A percentile compares a stretch with the other conserved stretches of the same genome.
Evolutionary conservation across 1,284 basidiomycete species (phyloP).

Genomic region (Xerocomus nothofagi): DNA sequence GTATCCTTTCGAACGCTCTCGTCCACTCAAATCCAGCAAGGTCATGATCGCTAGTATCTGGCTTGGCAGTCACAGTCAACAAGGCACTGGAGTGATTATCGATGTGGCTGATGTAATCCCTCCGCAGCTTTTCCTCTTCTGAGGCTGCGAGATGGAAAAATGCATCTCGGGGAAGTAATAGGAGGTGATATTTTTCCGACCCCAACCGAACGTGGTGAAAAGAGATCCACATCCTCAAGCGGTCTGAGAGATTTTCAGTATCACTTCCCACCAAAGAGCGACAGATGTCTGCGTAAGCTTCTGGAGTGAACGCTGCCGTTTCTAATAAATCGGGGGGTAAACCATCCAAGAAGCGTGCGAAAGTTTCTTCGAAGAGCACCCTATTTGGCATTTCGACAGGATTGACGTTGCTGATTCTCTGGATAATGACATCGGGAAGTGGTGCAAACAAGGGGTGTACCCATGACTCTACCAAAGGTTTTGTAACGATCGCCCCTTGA

Average conservation of each 20-base stretch:
- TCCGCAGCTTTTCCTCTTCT: conserved; percentile 48
- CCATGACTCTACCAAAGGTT: conserved; percentile 53
- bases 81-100: conserved; percentile 33
- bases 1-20: conserved; percentile 58
- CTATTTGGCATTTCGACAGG: conserved; percentile 61
- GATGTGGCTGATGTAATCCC: conserved; percentile 44
- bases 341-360: conserved; percentile 51
- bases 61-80: conserved; percentile 18
- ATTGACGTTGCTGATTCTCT: conserved; percentile 48
- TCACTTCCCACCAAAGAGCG: conserved; percentile 47
- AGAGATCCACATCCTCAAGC: conserved; percentile 53
- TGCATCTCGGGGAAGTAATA: conserved; percentile 61
- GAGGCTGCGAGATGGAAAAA: conserved; percentile 50
- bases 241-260: conserved; percentile 42
- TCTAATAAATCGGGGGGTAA: conserved; percentile 58
- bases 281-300: conserved; percentile 53
- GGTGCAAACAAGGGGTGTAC: conserved; percentile 55
- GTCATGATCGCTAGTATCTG: conserved; percentile 27
- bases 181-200: conserved; percentile 54
- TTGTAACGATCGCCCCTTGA: conserved; percentile 38
- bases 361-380: conserved; percentile 49
- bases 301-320: conserved; percentile 55
- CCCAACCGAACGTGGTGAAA: conserved; percentile 63
- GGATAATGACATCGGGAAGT: conserved; percentile 52
- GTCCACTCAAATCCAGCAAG: conserved; percentile 37